Evolutionary conservation across 768 basidiomycete genomes (phyloP), one percentile per base, ranked within the genome.

Genomic region (Tricholoma sp.): DNA sequence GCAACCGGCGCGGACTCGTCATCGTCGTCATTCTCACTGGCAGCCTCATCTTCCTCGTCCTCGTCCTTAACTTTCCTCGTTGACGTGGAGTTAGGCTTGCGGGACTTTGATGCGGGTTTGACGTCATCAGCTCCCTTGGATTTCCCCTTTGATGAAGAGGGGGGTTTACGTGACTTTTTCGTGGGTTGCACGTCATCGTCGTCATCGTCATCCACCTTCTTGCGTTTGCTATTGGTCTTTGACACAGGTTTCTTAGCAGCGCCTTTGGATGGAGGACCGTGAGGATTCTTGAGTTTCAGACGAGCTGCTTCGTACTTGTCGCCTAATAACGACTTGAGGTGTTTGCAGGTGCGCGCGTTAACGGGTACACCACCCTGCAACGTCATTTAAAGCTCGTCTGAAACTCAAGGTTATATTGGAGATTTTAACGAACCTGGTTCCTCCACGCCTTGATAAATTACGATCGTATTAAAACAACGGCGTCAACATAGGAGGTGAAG

Each of bases 261-360:
- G 18, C 61, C 63, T 50, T 68, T 67, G 2, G 65, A 49, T 7
- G 69, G 49, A 12, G 56, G 66, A 10, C 71, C 73, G 24, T 70
- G 58, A 6, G 76, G 75, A 54, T 78, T 78, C 57, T 76, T 76
- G 52, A 76, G 58, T 52, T 70, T 70, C 18, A 79, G 49, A 9
- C 80, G 75, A 6, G 78, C 79, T 32, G 65, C 64, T 59, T 80
- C 79, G 62, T 81, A 81, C 31, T 68, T 69, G 24, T 78, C 76
- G 6, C 79, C 79, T 2, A 81, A 67, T 18, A 80, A 66, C 8
- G 70, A 52, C 49, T 72, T 71, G 17, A 80, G 66, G 59, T 80
- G 79, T 55, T 79, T 80, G 68, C 79, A 80, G 13, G 76, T 73
- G 13, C 79, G 74, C 4, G 77, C 78, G 59, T 79, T 76, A 6